These are phyloP conservation scores for Quaeritorhiza haematococci DNA, from an alignment of 371 early-diverging fungal genomes.

Conservation along the genomic window DNA sequence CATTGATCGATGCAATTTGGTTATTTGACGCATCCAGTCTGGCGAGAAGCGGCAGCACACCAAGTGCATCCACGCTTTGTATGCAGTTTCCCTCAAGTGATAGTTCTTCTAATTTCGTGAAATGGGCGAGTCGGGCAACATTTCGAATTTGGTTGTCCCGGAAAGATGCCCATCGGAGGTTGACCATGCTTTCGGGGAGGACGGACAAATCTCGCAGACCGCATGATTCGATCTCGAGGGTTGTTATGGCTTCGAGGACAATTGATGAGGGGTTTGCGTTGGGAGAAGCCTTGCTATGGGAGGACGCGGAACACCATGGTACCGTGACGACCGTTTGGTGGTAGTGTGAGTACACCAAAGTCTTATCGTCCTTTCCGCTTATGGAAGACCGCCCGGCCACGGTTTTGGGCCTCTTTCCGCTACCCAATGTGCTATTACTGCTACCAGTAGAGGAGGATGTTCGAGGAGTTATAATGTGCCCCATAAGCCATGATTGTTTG, in stretches of 20 bases:
- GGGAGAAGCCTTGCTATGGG: background rate
- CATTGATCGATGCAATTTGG: no score
- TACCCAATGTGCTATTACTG: no score
- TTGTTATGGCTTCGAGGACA: slow-evolving; percentile 35
- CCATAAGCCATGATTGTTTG: no score
- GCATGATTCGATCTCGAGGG: slow-evolving; percentile 43
- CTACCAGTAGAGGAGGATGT: no score
- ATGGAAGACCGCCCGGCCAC: no score
- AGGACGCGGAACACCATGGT: background rate
- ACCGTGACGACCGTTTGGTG: no score
- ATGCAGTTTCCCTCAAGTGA: slow-evolving; percentile 45
- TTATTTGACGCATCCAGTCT: slow-evolving; percentile 46
- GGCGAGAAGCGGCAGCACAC: slow-evolving; percentile 27
- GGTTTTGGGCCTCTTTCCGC: no score
- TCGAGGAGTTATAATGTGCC: no score
- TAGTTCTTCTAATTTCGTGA: slow-evolving; percentile 37
- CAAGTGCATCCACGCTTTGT: slow-evolving; percentile 32
- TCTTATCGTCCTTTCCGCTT: no score
- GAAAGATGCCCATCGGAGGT: slow-evolving; percentile 45
- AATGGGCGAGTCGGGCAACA: slow-evolving; percentile 29
- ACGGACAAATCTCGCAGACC: slow-evolving; percentile 29
- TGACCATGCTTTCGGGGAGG: slow-evolving; percentile 32
- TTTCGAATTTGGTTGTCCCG: slow-evolving; percentile 42
- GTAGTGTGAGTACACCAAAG: no score
- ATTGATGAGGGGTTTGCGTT: background rate